Evolutionary conservation across 305 asterid genomes (phyloP).

Genomic region (Salvia sclarea): DNA sequence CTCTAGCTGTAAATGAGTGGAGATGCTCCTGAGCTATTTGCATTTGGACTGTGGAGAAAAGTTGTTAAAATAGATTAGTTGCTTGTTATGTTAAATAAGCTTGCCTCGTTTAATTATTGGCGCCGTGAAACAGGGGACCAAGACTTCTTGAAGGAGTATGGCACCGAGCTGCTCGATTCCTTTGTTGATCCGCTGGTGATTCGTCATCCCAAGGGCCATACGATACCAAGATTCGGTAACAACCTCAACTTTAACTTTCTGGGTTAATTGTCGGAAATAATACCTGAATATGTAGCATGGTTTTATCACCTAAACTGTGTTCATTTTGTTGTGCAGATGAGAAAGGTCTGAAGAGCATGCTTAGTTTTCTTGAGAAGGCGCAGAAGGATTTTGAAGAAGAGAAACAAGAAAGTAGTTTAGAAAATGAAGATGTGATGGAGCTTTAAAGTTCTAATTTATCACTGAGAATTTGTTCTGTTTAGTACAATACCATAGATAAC

Average conservation of each 20-base stretch:
- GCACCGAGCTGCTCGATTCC: constrained; percentile 63
- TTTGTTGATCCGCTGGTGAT: constrained; percentile 71
- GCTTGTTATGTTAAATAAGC: background rate
- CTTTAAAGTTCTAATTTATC: background rate
- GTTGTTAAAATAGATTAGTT: background rate
- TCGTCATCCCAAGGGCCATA: constrained; percentile 88
- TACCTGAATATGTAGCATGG: background rate
- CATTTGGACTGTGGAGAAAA: background rate
- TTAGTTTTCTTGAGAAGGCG: constrained; percentile 64
- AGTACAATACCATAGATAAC: background rate
- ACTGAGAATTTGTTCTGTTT: background rate
- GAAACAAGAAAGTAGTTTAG: constrained; percentile 27
- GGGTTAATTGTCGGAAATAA: no score
- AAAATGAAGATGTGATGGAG: background rate
- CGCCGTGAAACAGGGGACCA: constrained; percentile 61
- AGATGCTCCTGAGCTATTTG: background rate
- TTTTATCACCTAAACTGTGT: background rate
- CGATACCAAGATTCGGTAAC: constrained; percentile 92
- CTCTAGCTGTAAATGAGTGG: background rate
- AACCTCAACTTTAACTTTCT: background rate
- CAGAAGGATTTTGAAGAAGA: constrained; percentile 43
- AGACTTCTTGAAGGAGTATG: constrained; percentile 72
- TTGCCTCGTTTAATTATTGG: background rate
- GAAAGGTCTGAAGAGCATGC: constrained; percentile 58
- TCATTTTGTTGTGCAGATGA: constrained; percentile 51